Base-by-base conservation (phyloP, 2,329 filamentous ascomycete species). In the Alternaria sp. region DNA sequence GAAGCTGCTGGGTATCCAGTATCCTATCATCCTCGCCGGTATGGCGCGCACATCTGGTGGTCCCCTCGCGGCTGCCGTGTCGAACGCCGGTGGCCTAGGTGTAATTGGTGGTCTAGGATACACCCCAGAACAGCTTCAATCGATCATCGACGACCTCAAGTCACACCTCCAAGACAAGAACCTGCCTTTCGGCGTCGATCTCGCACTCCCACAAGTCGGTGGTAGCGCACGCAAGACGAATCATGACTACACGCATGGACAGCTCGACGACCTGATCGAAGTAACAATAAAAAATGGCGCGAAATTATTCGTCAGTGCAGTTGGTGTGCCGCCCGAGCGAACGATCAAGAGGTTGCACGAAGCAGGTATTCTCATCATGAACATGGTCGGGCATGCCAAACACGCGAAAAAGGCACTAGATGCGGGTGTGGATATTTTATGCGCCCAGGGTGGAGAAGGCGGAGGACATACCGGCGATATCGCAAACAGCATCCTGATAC, bases 311-410 rank as follows among this genome's bases (percentile, higher is more conserved):
- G 92, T 97, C 40, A 88, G 84, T 51, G 94, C 94, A 1, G 93
- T 97, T 0, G 94, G 94, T 8, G 90, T 97, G 23, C 94, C 94
- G 14, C 92, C 93, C 0, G 81, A 82, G 44, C 78, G 82, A 56
- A 86, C 93, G 4, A 90, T 97, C 56, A 87, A 91, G 67, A 81
- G 87, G 44, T 82, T 98, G 42, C 94, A 98, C 73, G 83, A 84
- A 8, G 89, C 90, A 0, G 91, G 90, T 0, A 90, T 98, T 39
- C 75, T 96, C 58, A 84, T 97, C 34, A 97, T 97, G 93, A 97
- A 97, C 77, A 97, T 97, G 93, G 93, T 97, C 21, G 94, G 94
- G 0, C 91, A 93, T 70, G 93, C 94, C 2, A 92, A 90, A 75
- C 94, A 98, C 77, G 93, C 93, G 0, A 86, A 89, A 75, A 97